These are phyloP conservation scores for Pseudonitzschia multistriata DNA, from an alignment of 108 stramenopile species.

Conservation along the genomic window DNA sequence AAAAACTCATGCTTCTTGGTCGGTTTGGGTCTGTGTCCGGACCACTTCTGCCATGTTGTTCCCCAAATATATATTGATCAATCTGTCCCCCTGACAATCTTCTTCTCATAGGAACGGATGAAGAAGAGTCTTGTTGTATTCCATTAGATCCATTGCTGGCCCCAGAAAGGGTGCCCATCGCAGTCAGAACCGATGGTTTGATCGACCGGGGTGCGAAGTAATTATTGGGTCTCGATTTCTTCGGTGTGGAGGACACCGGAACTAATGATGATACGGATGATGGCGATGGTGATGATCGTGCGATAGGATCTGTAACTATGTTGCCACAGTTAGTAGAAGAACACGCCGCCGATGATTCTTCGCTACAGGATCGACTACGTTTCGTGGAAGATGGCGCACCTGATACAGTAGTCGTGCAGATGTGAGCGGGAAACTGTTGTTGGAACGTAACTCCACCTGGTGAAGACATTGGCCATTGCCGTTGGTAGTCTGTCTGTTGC, in stretches of 20 bases:
- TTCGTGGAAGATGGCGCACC: neutral
- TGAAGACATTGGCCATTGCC: neutral
- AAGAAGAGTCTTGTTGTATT: neutral
- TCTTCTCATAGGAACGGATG: constrained; percentile 20
- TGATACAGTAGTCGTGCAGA: neutral
- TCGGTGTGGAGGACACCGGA: constrained; percentile 5
- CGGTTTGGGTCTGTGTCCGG: constrained; percentile 12
- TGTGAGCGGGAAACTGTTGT: neutral
- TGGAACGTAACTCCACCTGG: neutral
- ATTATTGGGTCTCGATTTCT: constrained; percentile 27
- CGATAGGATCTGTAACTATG: neutral
- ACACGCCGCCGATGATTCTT: constrained; percentile 2
- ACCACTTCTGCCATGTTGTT: constrained; percentile 14
- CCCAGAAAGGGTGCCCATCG: constrained; percentile 25
- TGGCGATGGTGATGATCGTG: neutral
- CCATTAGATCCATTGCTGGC: neutral
- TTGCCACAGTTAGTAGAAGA: neutral
- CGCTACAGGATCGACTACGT: constrained; percentile 2
- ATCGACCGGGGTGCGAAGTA: constrained; percentile 25
- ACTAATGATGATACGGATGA: constrained; percentile 8
- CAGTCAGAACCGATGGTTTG: constrained; percentile 32
- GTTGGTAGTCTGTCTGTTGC: constrained; percentile 4
- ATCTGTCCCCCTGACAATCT: constrained; percentile 28
- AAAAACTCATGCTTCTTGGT: constrained; percentile 39
- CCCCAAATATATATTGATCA: constrained; percentile 32